Base-by-base conservation (phyloP, 2,329 filamentous ascomycete species). In the Diatrype stigma region DNA sequence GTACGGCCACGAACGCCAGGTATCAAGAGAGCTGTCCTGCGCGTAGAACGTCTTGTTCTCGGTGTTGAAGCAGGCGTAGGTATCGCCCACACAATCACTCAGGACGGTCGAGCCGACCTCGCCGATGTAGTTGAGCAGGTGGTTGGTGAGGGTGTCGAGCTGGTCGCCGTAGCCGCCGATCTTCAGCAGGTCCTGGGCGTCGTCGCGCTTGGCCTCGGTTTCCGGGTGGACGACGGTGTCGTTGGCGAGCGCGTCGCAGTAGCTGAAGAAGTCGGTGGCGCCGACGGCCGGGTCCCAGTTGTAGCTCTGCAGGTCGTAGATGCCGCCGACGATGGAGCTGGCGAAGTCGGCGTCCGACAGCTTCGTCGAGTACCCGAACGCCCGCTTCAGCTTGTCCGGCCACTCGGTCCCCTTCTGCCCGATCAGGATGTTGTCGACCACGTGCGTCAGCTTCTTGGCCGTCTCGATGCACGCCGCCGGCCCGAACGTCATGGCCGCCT, bases 401-500 rank as follows among this genome's bases (percentile, higher is more conserved):
- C 80, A 68, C 2, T 69, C 61, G 22, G 60, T 57, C 21, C 67
- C 63, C 3, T 67, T 61, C 52, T 70, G 66, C 30, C 69, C 66
- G 16, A 78, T 67, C 3, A 82, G 70, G 38, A 81, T 76, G 42
- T 71, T 74, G 62, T 83, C 80, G 21, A 81, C 63, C 5, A 78
- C 64, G 44, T 77, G 66, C 0, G 75, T 78, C 12, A 82, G 61
- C 54, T 73, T 84, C 62, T 87, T 82, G 0, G 84, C 85, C 1
- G 78, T 77, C 1, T 73, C 69, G 35, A 91, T 78, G 63, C 90
- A 94, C 32, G 81, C 78, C 0, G 75, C 68, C 60, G 79, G 79
- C 0, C 71, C 72, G 50, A 71, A 82, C 11, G 74, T 62, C 2
- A 74, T 71, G 0, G 75, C 74, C 0, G 77, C 79, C 59, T 81